These are phyloP conservation scores for Xanthoparmelia taractica DNA, from an alignment of 495 filamentous ascomycete species.

Conservation along the genomic window DNA sequence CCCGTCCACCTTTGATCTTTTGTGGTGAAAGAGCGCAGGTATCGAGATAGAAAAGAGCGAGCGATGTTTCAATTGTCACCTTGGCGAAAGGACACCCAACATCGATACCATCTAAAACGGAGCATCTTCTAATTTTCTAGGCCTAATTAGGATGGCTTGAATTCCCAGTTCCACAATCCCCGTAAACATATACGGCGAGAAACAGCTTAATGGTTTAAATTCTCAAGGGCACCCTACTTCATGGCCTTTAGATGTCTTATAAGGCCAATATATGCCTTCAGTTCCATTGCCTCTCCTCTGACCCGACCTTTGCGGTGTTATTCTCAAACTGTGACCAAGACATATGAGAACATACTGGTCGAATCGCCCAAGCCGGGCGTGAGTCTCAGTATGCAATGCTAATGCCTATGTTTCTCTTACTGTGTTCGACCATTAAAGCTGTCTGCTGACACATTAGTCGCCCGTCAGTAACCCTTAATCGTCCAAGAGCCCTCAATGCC, in stretches of 20 bases:
- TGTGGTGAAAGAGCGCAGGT: background rate
- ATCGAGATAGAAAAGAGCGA: background rate
- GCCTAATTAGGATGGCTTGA: background rate
- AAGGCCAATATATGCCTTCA: slow-evolving; percentile 49
- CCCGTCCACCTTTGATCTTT: background rate
- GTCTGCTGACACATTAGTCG: slow-evolving; percentile 10
- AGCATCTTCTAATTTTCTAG: background rate
- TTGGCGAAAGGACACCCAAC: background rate
- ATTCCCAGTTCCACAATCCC: background rate
- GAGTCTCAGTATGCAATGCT: slow-evolving; percentile 59
- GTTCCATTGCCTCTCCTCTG: slow-evolving; percentile 36
- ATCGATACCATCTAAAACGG: background rate
- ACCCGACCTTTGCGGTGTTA: slow-evolving; percentile 46
- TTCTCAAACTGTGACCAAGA: slow-evolving; percentile 45
- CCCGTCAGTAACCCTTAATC: slow-evolving; percentile 77
- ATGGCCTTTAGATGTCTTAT: slow-evolving; percentile 28
- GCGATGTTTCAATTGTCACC: background rate
- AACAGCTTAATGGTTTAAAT: too few relatives aligned
- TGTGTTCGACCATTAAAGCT: background rate
- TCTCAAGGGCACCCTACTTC: background rate
- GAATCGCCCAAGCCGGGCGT: slow-evolving; percentile 81
- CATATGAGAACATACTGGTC: slow-evolving; percentile 75
- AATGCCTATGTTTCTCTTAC: slow-evolving; percentile 46
- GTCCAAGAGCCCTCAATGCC: slow-evolving; percentile 90
- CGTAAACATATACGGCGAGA: background rate